phyloP scores from a whole-genome alignment of 2,329 filamentous ascomycete species.

The Aspergillus awamori region DNA sequence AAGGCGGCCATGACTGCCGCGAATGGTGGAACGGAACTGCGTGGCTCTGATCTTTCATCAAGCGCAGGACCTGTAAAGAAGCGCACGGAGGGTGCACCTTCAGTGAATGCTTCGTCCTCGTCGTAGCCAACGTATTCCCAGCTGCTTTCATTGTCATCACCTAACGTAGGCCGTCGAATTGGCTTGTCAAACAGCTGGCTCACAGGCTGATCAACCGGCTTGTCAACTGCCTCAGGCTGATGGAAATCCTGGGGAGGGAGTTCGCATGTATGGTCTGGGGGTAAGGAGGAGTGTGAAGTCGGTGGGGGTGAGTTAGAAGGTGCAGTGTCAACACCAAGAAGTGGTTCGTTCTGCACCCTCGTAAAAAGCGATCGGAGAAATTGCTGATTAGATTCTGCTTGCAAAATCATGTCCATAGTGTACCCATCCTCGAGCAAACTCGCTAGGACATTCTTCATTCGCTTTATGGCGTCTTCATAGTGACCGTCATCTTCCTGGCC shows the following conservation, averaged over 20 bases:
- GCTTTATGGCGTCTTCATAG: conserved; percentile 5
- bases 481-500: conserved; percentile 2
- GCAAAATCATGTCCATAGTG: conserved; percentile 3
- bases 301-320: conserved; percentile 1
- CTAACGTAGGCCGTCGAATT: background rate
- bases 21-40: background rate
- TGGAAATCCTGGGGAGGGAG: background rate
- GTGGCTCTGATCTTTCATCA: background rate
- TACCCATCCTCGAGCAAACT: conserved; percentile 7
- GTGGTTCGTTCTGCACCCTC: conserved; percentile 8
- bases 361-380: conserved; percentile 8
- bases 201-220: background rate
- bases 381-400: conserved; percentile 7
- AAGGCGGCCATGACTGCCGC: conserved; percentile 3
- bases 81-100: background rate
- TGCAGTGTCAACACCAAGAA: conserved; percentile 2
- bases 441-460: conserved; percentile 8
- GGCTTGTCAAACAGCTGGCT: background rate
- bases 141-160: background rate
- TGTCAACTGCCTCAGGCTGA: background rate
- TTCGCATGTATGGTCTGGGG: background rate
- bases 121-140: conserved; percentile 9
- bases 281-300: background rate
- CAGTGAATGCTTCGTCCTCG: background rate
- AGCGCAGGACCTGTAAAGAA: background rate